Percentiles rank a stretch among this genome's conserved stretches.
phyloP scores from a whole-genome alignment of 139 green algal species.

The Trebouxia sp. region DNA sequence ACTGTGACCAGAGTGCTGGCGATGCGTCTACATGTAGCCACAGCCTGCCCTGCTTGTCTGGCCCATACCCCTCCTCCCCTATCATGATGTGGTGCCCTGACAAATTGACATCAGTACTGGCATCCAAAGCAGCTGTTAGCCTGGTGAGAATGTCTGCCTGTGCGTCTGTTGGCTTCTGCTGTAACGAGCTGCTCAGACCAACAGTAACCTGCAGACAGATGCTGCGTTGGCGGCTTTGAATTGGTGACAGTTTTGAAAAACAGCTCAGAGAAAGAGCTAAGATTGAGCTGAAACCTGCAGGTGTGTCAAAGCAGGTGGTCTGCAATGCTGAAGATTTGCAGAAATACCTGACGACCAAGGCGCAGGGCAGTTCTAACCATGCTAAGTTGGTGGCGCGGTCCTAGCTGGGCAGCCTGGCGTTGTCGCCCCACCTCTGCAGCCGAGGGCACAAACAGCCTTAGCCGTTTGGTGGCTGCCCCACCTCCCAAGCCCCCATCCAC shows the following conservation, averaged over 20 bases:
- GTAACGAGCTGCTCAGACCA: conserved; percentile 31
- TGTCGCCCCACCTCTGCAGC: conserved; percentile 49
- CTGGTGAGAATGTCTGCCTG: conserved; percentile 30
- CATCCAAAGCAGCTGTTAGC: conserved; percentile 24
- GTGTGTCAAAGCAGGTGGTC: background rate
- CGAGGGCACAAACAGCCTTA: conserved; percentile 50
- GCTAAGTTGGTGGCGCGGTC: conserved; percentile 39
- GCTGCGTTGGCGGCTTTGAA: background rate
- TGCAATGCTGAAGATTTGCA: background rate
- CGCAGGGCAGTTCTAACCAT: conserved; percentile 58
- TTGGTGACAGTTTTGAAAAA: background rate
- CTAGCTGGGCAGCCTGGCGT: conserved; percentile 30
- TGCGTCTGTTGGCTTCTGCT: background rate
- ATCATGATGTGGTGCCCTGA: conserved; percentile 37
- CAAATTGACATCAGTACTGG: conserved; percentile 27
- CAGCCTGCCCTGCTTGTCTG: conserved; percentile 41
- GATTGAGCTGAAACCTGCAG: background rate
- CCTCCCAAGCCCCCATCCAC: background rate
- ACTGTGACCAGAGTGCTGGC: conserved; percentile 37
- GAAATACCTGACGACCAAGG: conserved; percentile 41
- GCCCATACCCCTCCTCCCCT: conserved; percentile 35
- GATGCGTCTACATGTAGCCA: conserved; percentile 44
- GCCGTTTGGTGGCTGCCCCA: background rate
- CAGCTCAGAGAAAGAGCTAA: background rate
- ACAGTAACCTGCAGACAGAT: conserved; percentile 20